These are phyloP conservation scores for Aspergillus sclerotioniger DNA, from an alignment of 495 filamentous ascomycete genomes.

Conservation along the genomic window DNA sequence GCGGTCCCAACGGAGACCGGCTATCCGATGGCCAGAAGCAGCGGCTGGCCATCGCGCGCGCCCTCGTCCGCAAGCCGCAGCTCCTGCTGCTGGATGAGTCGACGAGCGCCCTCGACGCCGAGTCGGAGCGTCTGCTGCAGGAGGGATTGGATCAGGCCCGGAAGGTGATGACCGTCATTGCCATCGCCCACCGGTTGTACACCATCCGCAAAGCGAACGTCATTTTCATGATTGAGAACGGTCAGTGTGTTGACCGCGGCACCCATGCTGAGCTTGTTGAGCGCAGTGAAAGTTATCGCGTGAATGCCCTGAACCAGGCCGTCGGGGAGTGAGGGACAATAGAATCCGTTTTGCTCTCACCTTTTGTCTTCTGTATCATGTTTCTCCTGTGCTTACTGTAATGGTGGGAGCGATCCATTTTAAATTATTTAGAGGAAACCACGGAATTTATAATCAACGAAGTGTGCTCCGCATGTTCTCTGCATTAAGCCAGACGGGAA, in stretches of 20 bases:
- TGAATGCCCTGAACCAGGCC: slow-evolving; percentile 48
- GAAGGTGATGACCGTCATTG: slow-evolving; percentile 72
- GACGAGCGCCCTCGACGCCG: slow-evolving; percentile 69
- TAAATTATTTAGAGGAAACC: too few species aligned
- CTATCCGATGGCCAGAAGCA: slow-evolving; percentile 79
- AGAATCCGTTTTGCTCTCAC: too few species aligned
- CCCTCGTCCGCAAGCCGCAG: slow-evolving; percentile 67
- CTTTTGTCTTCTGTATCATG: too few species aligned
- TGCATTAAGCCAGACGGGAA: too few species aligned
- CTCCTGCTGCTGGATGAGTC: slow-evolving; percentile 78
- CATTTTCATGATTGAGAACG: slow-evolving; percentile 73
- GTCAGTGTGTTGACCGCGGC: slow-evolving; percentile 63
- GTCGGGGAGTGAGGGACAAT: too few species aligned
- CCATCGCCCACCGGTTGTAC: slow-evolving; percentile 71
- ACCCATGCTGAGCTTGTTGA: slow-evolving; percentile 65
- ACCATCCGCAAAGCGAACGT: slow-evolving; percentile 72
- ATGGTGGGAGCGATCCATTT: too few species aligned
- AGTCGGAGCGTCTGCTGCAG: slow-evolving; percentile 70
- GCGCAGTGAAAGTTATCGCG: slow-evolving; percentile 56
- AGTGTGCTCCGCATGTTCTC: too few species aligned
- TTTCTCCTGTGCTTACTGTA: too few species aligned
- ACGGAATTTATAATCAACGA: too few species aligned
- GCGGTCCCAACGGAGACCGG: slow-evolving; percentile 59
- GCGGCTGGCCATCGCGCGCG: slow-evolving; percentile 70
- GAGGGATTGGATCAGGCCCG: slow-evolving; percentile 62